Percentiles rank a stretch among this genome's conserved stretches.
Evolutionary conservation across 805 yeast genomes (phyloP).

Genomic region (Millerozyma miso): DNA sequence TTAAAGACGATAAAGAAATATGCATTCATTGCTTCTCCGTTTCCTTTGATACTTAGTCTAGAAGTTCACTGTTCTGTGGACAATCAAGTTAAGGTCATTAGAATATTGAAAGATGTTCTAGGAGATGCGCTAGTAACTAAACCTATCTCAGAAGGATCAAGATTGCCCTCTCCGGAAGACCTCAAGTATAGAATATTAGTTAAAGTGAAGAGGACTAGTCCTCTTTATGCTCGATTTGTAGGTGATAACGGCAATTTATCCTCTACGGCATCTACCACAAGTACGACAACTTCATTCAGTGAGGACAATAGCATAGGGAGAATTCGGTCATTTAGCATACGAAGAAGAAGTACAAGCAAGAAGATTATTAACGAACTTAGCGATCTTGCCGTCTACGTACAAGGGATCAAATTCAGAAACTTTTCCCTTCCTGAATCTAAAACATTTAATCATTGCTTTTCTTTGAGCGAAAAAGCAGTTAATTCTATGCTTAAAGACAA

Average conservation of each 20-base stretch:
- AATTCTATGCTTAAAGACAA: slow-evolving; percentile 61
- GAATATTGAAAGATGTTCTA: slow-evolving; percentile 50
- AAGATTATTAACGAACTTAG: slow-evolving; percentile 43
- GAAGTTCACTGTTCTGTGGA: slow-evolving; percentile 74
- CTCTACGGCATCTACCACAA: slow-evolving; percentile 19
- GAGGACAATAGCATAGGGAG: slow-evolving; percentile 28
- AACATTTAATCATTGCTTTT: slow-evolving; percentile 75
- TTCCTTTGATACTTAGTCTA: slow-evolving; percentile 79
- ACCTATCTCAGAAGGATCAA: slow-evolving; percentile 28
- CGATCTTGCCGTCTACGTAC: slow-evolving; percentile 63
- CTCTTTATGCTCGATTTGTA: slow-evolving; percentile 10
- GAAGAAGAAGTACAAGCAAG: slow-evolving; percentile 15
- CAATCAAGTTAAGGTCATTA: slow-evolving; percentile 60
- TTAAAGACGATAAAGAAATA: slow-evolving; percentile 71
- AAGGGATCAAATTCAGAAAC: slow-evolving; percentile 75
- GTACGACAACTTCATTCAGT: slow-evolving; percentile 41
- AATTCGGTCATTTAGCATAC: slow-evolving; percentile 16
- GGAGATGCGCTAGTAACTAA: slow-evolving; percentile 51
- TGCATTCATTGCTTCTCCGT: slow-evolving; percentile 84
- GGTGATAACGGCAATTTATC: slow-evolving; percentile 19
- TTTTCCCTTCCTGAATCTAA: slow-evolving; percentile 86
- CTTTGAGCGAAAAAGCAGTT: slow-evolving; percentile 73
- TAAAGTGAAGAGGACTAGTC: slow-evolving; percentile 65
- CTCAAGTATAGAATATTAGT: slow-evolving; percentile 68
- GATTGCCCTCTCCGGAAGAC: slow-evolving; percentile 69